A percentile compares a stretch with the other conserved stretches of the same genome.
Conservation (phyloP, 345 rosid species). For the Citrus sp. region DNA sequence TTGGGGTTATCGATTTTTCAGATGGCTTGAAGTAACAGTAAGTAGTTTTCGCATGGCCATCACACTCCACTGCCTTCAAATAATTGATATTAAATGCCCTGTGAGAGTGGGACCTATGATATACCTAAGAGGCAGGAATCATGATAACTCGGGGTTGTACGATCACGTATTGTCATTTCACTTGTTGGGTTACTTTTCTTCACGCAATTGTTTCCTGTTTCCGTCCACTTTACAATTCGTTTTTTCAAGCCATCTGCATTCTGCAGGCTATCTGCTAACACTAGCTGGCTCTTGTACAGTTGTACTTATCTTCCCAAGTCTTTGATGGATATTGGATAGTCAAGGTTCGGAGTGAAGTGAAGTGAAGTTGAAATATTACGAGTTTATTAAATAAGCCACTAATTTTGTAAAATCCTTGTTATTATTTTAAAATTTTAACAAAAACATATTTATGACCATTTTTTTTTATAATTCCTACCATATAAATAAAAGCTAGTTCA, state of each 20-base stretch:
- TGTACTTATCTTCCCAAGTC: not conserved
- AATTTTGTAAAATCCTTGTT: no score
- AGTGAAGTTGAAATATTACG: no score
- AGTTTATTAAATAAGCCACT: no score
- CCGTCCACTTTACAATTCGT: not conserved
- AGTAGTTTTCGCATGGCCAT: not conserved
- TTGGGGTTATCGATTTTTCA: not conserved
- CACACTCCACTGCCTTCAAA: not conserved
- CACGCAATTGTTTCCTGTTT: not conserved
- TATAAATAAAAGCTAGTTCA: no score
- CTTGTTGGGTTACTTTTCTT: not conserved
- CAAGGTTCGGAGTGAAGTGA: no score
- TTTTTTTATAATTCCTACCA: no score
- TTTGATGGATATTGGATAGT: no score
- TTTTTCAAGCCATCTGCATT: not conserved
- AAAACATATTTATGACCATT: no score
- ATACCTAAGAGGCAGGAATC: not conserved
- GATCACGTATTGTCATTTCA: constrained; percentile 1
- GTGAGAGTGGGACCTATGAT: constrained; percentile 3
- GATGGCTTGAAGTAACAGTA: not conserved
- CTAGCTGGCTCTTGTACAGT: not conserved
- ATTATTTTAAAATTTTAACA: no score
- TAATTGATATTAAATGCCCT: not conserved
- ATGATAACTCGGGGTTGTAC: not conserved
- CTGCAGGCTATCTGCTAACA: not conserved